Evolutionary conservation across 257 asterid species (phyloP), one percentile per base, ranked within the genome.

Genomic region (Petunia secreta): DNA sequence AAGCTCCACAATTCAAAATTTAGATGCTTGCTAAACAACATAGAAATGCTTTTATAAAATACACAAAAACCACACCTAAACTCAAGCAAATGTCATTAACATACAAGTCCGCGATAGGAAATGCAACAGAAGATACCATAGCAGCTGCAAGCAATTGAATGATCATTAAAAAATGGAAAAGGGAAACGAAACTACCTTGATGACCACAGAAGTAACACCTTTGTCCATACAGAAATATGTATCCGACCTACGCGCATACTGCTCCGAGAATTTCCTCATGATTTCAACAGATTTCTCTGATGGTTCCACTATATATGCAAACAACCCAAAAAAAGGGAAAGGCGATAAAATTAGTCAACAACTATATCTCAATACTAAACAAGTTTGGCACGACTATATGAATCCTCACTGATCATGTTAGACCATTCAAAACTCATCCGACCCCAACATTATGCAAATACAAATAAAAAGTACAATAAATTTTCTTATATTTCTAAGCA

Each of bases 201-300:
- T 93, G 74, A 91, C 97, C 79, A 93, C 96, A 84, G 98, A 88
- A 78, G 98, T 92, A 44, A 96, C 99, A 8, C 97, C 87, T 86
- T 96, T 96, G 84, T 96, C 99, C 60, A 90, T 90, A 84, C 98
- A 94, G 88, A 96, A 96, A 83, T 89, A 96, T 2, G 98, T 92
- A 74, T 81, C 92, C 8, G 98, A 96, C 89, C 81, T 90, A 62
- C 98, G 91, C 4, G 98, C 98, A 85, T 94, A 96, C 92, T 93
- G 99, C 91, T 94, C 99, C 82, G 99, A 96, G 82, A 96, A 96
- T 84, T 96, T 96, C 90, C 99, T 94, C 99, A 94, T 96, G 73
- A 91, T 52, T 50, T 96, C 98, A 34, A 96, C 95, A 64, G 99
- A 96, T 86, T 96, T 91, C 83, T 96, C 98, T 66, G 97, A 78